phyloP scores from a whole-genome alignment of 192 early-diverging fungal species.

The Cladochytrium replicatum region DNA sequence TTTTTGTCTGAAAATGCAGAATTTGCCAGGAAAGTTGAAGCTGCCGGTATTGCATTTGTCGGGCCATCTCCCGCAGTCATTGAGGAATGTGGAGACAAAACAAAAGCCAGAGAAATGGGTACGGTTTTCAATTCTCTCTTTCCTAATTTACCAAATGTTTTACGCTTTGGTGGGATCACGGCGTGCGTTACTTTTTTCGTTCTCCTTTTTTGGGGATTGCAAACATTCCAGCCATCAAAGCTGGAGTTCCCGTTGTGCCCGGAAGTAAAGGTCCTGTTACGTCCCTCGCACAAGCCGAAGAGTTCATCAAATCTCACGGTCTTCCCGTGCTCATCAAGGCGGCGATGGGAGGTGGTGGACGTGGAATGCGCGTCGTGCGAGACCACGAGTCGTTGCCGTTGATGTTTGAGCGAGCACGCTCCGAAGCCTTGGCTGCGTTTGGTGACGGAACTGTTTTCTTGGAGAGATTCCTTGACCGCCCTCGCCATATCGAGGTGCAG shows the following conservation, averaged over 20 bases:
- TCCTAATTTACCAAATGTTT: no score
- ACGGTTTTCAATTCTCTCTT: conserved; percentile 8
- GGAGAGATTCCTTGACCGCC: conserved; percentile 70
- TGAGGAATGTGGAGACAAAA: conserved; percentile 77
- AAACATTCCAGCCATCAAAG: conserved; percentile 44
- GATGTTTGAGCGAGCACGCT: conserved; percentile 61
- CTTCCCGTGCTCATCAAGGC: conserved; percentile 85
- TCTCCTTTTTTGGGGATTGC: background rate
- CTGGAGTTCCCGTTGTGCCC: conserved; percentile 69
- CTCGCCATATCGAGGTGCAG: conserved; percentile 83
- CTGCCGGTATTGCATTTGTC: conserved; percentile 71
- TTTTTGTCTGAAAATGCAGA: conserved; percentile 76
- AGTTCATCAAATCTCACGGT: conserved; percentile 62
- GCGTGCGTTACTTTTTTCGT: background rate
- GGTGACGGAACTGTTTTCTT: conserved; percentile 81
- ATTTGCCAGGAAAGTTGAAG: conserved; percentile 74
- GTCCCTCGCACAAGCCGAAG: conserved; percentile 43
- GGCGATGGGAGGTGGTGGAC: conserved; percentile 84
- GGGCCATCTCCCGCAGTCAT: conserved; percentile 76
- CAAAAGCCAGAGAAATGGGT: conserved; percentile 67
- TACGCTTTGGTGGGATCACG: background rate
- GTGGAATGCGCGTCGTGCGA: conserved; percentile 81
- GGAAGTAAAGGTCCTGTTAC: conserved; percentile 71
- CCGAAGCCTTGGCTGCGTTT: conserved; percentile 73
- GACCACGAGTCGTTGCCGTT: conserved; percentile 49